Evolutionary conservation across 306 rosid genomes (phyloP).

Genomic region (Dalbergia cochinchinensis): DNA sequence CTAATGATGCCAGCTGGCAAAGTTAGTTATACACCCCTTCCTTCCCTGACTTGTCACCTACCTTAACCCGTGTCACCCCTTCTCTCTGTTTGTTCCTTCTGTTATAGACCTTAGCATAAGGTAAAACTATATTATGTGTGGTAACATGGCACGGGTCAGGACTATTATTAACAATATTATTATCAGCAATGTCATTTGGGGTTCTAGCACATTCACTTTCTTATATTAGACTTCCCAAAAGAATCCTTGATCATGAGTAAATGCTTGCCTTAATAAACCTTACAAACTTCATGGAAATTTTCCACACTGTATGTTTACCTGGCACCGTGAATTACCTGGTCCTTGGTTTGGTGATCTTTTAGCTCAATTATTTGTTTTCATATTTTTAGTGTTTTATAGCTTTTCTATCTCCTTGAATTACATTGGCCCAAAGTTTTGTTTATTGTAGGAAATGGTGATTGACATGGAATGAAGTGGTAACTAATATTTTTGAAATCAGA

Average conservation of each 20-base stretch:
- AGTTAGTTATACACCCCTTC: too few species aligned
- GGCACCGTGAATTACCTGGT: neutral
- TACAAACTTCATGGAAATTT: conserved; percentile 19
- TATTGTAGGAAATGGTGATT: neutral
- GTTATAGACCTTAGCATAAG: too few species aligned
- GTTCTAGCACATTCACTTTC: too few species aligned
- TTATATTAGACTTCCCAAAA: conserved; percentile 68
- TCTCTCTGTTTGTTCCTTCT: too few species aligned
- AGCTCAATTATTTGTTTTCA: conserved; percentile 24
- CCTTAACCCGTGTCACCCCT: too few species aligned
- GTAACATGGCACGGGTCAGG: too few species aligned
- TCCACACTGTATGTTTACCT: conserved; percentile 21
- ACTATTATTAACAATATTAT: too few species aligned
- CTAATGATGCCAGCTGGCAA: too few species aligned
- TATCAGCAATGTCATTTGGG: too few species aligned
- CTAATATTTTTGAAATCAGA: neutral
- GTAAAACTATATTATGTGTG: too few species aligned
- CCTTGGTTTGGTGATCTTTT: conserved; percentile 35
- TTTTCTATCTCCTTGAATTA: conserved; percentile 20
- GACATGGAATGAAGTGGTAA: conserved; percentile 17
- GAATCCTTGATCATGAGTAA: conserved; percentile 89
- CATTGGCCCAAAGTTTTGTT: conserved; percentile 25
- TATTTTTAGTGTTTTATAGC: conserved; percentile 16
- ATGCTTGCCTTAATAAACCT: conserved; percentile 50
- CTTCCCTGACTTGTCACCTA: too few species aligned